Conservation (phyloP, 345 rosid genomes). For the Eucalyptus dawsonii region DNA sequence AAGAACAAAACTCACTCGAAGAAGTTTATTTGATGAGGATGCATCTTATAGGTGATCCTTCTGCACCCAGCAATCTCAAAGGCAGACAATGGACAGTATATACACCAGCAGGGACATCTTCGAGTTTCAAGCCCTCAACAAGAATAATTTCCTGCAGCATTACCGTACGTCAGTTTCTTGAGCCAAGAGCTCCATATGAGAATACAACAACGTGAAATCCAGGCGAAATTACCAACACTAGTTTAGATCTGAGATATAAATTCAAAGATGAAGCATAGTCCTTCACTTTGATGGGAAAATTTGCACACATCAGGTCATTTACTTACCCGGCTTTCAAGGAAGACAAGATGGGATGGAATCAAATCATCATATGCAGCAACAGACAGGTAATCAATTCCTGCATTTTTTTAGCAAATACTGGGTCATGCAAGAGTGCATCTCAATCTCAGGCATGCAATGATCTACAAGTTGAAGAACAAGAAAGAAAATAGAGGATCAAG, state of each 20-base stretch:
- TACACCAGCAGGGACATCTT: slow-evolving; percentile 44
- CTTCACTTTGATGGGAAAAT: not conserved
- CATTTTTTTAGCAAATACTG: not conserved
- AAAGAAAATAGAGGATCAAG: not conserved
- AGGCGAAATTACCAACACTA: not conserved
- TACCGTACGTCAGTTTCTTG: not conserved
- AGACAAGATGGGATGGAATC: slow-evolving; percentile 27
- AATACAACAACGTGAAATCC: not conserved
- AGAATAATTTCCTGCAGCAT: slow-evolving; percentile 39
- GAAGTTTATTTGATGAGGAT: slow-evolving; percentile 48
- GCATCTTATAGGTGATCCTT: slow-evolving; percentile 70
- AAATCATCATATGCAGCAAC: slow-evolving; percentile 56
- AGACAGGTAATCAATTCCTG: slow-evolving; percentile 71
- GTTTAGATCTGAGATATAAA: not conserved
- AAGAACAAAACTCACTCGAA: not conserved
- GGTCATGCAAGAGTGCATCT: not conserved
- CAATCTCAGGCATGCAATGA: not conserved
- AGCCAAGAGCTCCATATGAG: not conserved
- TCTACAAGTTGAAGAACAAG: not conserved
- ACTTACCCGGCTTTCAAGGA: slow-evolving; percentile 34
- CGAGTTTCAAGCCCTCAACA: slow-evolving; percentile 60
- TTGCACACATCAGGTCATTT: not conserved
- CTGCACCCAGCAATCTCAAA: slow-evolving; percentile 49
- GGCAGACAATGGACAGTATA: slow-evolving; percentile 69
- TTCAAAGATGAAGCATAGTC: not conserved